These are phyloP conservation scores for Monilinia aucupariae DNA, from an alignment of 2,329 filamentous ascomycete genomes.

Conservation along the genomic window DNA sequence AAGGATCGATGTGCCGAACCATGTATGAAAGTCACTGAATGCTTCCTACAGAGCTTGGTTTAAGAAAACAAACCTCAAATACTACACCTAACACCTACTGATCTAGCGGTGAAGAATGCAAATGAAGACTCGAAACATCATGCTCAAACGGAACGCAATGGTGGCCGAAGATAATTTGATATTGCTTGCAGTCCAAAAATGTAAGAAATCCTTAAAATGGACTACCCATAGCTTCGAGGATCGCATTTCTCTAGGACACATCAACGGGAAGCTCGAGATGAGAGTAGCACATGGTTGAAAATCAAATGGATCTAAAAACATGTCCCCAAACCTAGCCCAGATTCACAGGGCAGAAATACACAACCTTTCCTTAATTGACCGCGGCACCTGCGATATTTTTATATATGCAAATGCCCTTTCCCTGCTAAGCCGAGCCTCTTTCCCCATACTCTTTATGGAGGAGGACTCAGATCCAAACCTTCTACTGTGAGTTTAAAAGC, in stretches of 20 bases:
- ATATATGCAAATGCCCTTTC: background rate
- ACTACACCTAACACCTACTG: background rate
- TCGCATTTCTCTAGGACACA: background rate
- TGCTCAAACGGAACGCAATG: background rate
- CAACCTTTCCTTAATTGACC: background rate
- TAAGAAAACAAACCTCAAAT: background rate
- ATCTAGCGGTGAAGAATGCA: background rate
- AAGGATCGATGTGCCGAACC: background rate
- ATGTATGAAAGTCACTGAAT: background rate
- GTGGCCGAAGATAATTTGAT: background rate
- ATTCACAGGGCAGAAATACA: background rate
- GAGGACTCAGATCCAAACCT: constrained; percentile 52
- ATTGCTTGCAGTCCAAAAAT: background rate
- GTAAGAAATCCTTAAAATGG: background rate
- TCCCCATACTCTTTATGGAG: constrained; percentile 29
- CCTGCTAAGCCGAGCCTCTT: background rate
- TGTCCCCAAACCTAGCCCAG: background rate
- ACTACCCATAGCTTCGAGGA: background rate
- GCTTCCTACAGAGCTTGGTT: background rate
- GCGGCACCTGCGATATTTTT: background rate
- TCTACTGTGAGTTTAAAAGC: constrained; percentile 56
- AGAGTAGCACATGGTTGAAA: background rate
- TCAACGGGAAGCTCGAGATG: background rate
- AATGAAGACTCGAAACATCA: background rate
- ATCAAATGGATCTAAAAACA: background rate